These are phyloP conservation scores for Shiraia bambusicola DNA, from an alignment of 2,329 filamentous ascomycete genomes.

Conservation along the genomic window DNA sequence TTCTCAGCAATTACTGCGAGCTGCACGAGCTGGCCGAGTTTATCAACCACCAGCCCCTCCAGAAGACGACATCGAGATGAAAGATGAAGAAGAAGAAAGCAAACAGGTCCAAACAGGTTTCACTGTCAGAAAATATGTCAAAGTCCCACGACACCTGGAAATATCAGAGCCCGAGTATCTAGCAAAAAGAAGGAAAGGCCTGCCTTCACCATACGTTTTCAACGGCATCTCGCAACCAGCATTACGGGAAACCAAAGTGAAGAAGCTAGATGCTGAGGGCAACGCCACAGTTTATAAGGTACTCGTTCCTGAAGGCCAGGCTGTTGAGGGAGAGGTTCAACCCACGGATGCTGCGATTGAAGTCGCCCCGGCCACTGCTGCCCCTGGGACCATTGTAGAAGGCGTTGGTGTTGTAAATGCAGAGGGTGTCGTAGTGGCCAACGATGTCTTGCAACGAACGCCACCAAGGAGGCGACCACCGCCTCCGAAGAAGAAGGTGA, in stretches of 20 bases:
- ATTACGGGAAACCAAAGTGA: conserved; percentile 79
- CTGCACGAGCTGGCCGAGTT: conserved; percentile 73
- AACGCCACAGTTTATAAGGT: conserved; percentile 84
- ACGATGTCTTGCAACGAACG: conserved; percentile 49
- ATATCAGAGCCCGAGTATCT: conserved; percentile 63
- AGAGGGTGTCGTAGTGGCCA: conserved; percentile 60
- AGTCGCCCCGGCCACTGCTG: conserved; percentile 50
- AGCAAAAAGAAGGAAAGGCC: conserved; percentile 61
- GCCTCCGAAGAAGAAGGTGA: conserved; percentile 74
- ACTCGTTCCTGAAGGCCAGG: conserved; percentile 75
- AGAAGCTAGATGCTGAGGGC: conserved; percentile 72
- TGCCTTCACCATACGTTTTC: conserved; percentile 49
- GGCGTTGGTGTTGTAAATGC: conserved; percentile 61
- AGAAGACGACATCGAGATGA: conserved; percentile 60
- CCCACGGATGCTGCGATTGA: conserved; percentile 53
- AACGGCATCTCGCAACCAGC: conserved; percentile 24
- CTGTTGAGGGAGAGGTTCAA: conserved; percentile 79
- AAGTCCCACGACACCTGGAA: conserved; percentile 59
- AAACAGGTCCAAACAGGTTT: conserved; percentile 54
- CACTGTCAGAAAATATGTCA: conserved; percentile 59
- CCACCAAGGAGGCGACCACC: conserved; percentile 65
- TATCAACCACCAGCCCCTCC: conserved; percentile 71
- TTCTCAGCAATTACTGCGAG: conserved; percentile 79
- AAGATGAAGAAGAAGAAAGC: conserved; percentile 47
- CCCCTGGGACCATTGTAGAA: conserved; percentile 62